Evolutionary conservation across 176 grass and related monocot species (phyloP).

Genomic region (Guadua angustifolia): DNA sequence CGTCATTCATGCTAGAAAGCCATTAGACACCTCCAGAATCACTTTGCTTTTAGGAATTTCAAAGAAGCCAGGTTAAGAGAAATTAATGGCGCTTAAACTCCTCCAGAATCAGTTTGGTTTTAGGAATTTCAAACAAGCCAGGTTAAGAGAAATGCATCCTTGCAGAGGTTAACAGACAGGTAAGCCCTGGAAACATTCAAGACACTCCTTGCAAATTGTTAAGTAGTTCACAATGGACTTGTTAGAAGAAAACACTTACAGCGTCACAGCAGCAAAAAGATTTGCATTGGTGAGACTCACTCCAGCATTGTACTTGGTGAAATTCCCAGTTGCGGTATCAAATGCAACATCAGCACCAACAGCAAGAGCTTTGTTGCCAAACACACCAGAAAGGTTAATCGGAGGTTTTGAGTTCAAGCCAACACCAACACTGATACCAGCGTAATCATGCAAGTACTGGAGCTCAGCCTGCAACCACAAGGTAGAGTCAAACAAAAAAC

Average conservation of each 20-base stretch:
- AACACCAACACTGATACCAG: conserved; percentile 57
- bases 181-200: neutral
- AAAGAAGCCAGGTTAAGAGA: neutral
- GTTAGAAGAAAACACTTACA: conserved; percentile 58
- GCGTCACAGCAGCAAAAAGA: conserved; percentile 51
- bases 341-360: conserved; percentile 72
- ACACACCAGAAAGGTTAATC: conserved; percentile 64
- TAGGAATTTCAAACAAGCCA: neutral
- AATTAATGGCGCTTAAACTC: neutral
- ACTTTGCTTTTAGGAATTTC: neutral
- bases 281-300: conserved; percentile 56
- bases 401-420: conserved; percentile 65
- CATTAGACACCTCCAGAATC: neutral
- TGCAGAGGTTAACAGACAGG: neutral
- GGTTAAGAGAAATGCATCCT: neutral
- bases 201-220: neutral
- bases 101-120: neutral
- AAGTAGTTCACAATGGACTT: neutral
- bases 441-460: conserved; percentile 75
- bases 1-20: no score
- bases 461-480: conserved; percentile 62
- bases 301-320: conserved; percentile 69
- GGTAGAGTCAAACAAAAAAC: neutral
- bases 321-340: conserved; percentile 59
- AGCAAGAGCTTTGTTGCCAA: conserved; percentile 61